Conservation (phyloP, 192 early-diverging fungal genomes). For the Coemansia sp. region DNA sequence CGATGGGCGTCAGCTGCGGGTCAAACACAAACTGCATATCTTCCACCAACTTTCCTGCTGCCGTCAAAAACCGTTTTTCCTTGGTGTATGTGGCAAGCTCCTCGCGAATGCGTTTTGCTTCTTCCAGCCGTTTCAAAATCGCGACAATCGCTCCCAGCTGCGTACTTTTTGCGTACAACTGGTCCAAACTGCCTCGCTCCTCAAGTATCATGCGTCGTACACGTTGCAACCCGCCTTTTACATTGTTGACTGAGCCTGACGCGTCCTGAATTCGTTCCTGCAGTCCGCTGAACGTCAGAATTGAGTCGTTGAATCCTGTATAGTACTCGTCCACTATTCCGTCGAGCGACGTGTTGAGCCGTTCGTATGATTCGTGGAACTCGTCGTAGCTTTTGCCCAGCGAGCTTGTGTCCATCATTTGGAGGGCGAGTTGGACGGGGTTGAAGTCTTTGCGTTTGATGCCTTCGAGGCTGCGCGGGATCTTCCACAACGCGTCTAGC, state of each 20-base stretch:
- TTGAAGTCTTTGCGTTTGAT: slow-evolving; percentile 61
- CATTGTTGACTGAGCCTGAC: slow-evolving; percentile 61
- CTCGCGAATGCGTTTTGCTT: slow-evolving; percentile 63
- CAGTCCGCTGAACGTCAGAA: slow-evolving; percentile 76
- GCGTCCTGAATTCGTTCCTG: slow-evolving; percentile 69
- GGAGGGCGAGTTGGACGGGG: slow-evolving; percentile 69
- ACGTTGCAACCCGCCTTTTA: slow-evolving; percentile 64
- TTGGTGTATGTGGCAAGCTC: slow-evolving; percentile 59
- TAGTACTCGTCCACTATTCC: slow-evolving; percentile 78
- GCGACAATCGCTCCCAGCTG: slow-evolving; percentile 76
- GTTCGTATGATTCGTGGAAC: slow-evolving; percentile 59
- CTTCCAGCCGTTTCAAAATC: slow-evolving; percentile 72
- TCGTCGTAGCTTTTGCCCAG: slow-evolving; percentile 64
- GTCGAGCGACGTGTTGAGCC: slow-evolving; percentile 67
- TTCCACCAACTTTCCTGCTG: slow-evolving; percentile 63
- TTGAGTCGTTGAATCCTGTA: slow-evolving; percentile 78
- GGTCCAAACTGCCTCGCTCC: slow-evolving; percentile 64
- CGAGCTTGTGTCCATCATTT: slow-evolving; percentile 74
- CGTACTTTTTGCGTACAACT: slow-evolving; percentile 71
- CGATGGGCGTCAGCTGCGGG: slow-evolving; percentile 66
- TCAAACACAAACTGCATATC: slow-evolving; percentile 63
- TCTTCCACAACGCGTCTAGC: slow-evolving; percentile 50
- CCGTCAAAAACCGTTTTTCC: slow-evolving; percentile 71
- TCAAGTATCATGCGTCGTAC: slow-evolving; percentile 64
- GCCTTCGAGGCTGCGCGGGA: slow-evolving; percentile 46